Base-by-base conservation (phyloP, 2,329 filamentous ascomycete genomes). In the Berkeleyomyces rouxiae region DNA sequence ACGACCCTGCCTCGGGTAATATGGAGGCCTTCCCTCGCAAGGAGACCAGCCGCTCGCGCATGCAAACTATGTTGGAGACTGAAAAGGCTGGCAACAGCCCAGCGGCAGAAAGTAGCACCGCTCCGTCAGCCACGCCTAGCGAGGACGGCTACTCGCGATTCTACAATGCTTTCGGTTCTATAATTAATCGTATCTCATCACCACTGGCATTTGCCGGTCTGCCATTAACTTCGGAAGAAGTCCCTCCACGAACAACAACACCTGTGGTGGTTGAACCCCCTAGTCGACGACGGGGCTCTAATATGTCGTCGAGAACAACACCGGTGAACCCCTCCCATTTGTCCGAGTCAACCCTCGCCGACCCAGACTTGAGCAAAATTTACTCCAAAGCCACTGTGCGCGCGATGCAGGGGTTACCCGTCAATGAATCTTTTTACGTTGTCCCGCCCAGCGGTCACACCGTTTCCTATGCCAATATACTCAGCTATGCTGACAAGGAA, bases 161-260 rank as follows among this genome's bases (percentile, higher is more conserved):
- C 74, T 99, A 97, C 74, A 91, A 82, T 64, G 90, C 90, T 0
- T 96, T 96, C 69, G 90, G 91, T 62, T 89, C 82, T 61, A 82
- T 96, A 58, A 88, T 97, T 70, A 93, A 90, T 65, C 87, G 86
- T 68, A 82, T 97, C 10, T 95, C 92, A 0, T 90, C 91, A 0
- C 91, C 91, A 1, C 77, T 99, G 39, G 92, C 91, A 3, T 99
- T 96, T 74, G 90, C 93, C 3, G 92, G 92, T 0, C 80, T 99
- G 7, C 93, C 93, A 0, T 78, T 99, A 4, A 81, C 83, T 37
- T 69, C 77, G 16, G 77, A 82, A 63, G 79, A 81, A 65, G 70
- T 74, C 0, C 65, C 67, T 10, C 31, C 51, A 11, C 33, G 51
- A 7, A 55, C 33, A 7, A 7, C 33, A 23, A 55, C 51, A 37